Percentiles rank a stretch among this genome's conserved stretches.
Conservation (phyloP, 225 moss, liverwort and hornwort genomes). For the Ulota crispa region DNA sequence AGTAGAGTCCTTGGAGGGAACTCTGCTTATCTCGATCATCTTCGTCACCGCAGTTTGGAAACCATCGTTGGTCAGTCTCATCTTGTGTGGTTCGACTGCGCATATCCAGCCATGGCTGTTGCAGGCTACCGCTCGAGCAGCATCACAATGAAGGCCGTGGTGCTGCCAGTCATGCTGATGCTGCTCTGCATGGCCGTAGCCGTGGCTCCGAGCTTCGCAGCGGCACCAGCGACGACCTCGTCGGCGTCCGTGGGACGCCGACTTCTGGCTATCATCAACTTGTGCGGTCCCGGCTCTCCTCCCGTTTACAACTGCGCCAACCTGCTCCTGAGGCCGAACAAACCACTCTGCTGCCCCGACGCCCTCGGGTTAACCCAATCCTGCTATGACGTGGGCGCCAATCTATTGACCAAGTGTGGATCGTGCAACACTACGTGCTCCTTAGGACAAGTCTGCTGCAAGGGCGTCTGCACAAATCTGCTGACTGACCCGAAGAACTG, state of each 20-base stretch:
- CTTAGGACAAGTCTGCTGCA: neutral
- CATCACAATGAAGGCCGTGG: neutral
- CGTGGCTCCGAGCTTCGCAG: neutral
- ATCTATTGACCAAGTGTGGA: neutral
- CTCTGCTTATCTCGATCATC: too few relatives aligned
- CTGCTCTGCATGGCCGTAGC: neutral
- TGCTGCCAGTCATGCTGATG: slow-evolving; percentile 6
- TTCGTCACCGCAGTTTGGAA: neutral
- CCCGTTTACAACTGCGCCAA: neutral
- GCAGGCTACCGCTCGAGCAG: neutral
- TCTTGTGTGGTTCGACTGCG: neutral
- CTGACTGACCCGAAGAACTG: slow-evolving; percentile 17
- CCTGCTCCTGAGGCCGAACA: neutral
- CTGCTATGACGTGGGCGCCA: slow-evolving; percentile 18
- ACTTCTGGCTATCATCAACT: neutral
- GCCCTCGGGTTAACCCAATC: accelerated
- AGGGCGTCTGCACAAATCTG: slow-evolving; percentile 1
- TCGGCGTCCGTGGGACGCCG: neutral
- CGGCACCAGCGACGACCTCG: neutral
- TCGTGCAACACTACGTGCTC: slow-evolving; percentile 8
- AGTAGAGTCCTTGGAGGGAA: neutral
- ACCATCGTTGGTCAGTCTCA: neutral
- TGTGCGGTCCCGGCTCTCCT: neutral
- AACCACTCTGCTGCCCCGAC: slow-evolving; percentile 17
- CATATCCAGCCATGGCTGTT: neutral